These are phyloP conservation scores for Pichia sp. DNA, from an alignment of 1,139 yeast genomes.

Conservation along the genomic window DNA sequence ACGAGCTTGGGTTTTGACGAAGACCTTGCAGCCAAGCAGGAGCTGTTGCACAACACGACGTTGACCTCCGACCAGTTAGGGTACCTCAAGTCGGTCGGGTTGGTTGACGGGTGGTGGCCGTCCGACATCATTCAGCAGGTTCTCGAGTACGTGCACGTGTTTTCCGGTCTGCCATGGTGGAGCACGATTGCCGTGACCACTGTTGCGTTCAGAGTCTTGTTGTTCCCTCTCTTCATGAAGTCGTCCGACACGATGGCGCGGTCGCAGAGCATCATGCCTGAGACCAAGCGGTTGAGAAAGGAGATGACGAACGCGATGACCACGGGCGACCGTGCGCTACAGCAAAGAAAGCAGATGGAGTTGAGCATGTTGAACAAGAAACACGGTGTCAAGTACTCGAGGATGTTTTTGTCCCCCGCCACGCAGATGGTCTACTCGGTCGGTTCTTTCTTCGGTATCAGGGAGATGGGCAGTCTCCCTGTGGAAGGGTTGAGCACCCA, in stretches of 20 bases:
- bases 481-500: conserved; percentile 77
- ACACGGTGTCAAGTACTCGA: conserved; percentile 70
- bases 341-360: conserved; percentile 47
- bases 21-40: conserved; percentile 20
- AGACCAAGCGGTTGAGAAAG: conserved; percentile 58
- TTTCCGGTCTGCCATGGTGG: conserved; percentile 97
- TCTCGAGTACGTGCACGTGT: conserved; percentile 78
- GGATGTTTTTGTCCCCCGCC: conserved; percentile 60
- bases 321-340: conserved; percentile 41
- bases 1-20: conserved; percentile 29
- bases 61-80: conserved; percentile 69
- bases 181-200: conserved; percentile 76
- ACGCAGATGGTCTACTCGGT: conserved; percentile 79
- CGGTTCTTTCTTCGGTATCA: conserved; percentile 83
- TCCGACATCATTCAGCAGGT: conserved; percentile 73
- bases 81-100: conserved; percentile 78
- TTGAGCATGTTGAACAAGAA: conserved; percentile 63
- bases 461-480: conserved; percentile 80
- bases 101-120: conserved; percentile 81
- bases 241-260: conserved; percentile 81
- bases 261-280: conserved; percentile 35
- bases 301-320: conserved; percentile 60
- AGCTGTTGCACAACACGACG: conserved; percentile 20
- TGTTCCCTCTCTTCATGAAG: conserved; percentile 80
- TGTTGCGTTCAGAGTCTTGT: conserved; percentile 55